A percentile compares a stretch with the other conserved stretches of the same genome.
phyloP scores from a whole-genome alignment of 805 yeast species.

The Clavispora vitiphila region DNA sequence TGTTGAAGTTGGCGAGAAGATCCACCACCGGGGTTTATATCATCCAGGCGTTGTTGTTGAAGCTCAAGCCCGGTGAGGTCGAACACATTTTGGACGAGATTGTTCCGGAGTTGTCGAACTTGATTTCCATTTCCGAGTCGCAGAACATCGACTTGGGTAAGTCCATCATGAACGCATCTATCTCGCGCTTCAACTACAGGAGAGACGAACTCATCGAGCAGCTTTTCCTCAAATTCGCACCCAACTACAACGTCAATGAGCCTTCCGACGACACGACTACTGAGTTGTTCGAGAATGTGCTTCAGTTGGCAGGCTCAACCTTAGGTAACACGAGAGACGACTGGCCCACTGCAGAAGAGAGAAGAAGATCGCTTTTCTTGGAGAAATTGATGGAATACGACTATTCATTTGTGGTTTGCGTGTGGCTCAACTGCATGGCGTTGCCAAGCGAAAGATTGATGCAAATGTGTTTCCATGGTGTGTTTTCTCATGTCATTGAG shows the following conservation, averaged over 20 bases:
- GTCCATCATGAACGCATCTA: slow-evolving; percentile 62
- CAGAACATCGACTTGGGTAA: slow-evolving; percentile 69
- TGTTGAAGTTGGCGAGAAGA: slow-evolving; percentile 69
- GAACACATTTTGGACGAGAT: slow-evolving; percentile 57
- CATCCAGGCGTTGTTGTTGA: slow-evolving; percentile 63
- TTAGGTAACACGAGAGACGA: slow-evolving; percentile 78
- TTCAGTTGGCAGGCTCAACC: slow-evolving; percentile 64
- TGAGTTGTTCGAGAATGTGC: slow-evolving; percentile 62
- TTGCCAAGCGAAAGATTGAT: slow-evolving; percentile 57
- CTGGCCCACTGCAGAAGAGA: slow-evolving; percentile 90
- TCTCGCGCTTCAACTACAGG: slow-evolving; percentile 50
- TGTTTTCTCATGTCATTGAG: slow-evolving; percentile 86
- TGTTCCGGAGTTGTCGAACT: slow-evolving; percentile 59
- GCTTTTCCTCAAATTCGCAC: slow-evolving; percentile 37
- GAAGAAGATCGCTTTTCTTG: slow-evolving; percentile 70
- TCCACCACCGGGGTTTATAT: slow-evolving; percentile 83
- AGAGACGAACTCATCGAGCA: slow-evolving; percentile 54
- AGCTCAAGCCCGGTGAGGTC: slow-evolving; percentile 59
- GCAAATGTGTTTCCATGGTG: slow-evolving; percentile 84
- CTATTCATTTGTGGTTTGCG: slow-evolving; percentile 49
- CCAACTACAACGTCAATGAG: slow-evolving; percentile 26
- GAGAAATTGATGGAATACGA: slow-evolving; percentile 72
- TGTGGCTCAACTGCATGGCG: slow-evolving; percentile 55
- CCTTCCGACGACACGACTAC: slow-evolving; percentile 31
- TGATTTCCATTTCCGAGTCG: slow-evolving; percentile 45